These are phyloP conservation scores for Trichoderma lentiforme DNA, from an alignment of 2,329 filamentous ascomycete species.

Conservation along the genomic window DNA sequence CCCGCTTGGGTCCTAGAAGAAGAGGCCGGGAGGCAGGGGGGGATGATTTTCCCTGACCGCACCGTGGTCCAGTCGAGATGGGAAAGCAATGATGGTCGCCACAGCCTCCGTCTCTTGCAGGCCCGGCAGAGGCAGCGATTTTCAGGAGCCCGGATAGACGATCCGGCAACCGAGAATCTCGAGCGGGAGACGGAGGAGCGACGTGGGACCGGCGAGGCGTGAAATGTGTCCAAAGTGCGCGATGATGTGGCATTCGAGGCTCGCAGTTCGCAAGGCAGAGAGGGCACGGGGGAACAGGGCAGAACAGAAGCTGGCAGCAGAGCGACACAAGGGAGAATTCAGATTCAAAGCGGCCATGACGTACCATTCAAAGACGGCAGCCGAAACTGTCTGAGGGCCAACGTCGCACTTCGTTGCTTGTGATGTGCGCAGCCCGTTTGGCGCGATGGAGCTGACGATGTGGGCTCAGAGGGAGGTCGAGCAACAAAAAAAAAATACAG, in stretches of 20 bases:
- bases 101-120: not conserved
- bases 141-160: slow-evolving; percentile 9
- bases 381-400: slow-evolving; percentile 8
- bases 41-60: slow-evolving; percentile 15
- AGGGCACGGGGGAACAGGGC: not conserved
- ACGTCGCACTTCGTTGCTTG: slow-evolving; percentile 15
- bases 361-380: slow-evolving; percentile 19
- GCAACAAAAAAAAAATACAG: slow-evolving; percentile 8
- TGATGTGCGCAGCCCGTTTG: slow-evolving; percentile 17
- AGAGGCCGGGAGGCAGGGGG: slow-evolving; percentile 1
- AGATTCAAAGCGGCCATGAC: not conserved
- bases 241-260: slow-evolving; percentile 2
- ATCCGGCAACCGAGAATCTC: slow-evolving; percentile 11
- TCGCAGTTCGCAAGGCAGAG: not conserved
- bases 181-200: not conserved
- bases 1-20: slow-evolving; percentile 11
- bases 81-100: not conserved
- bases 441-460: slow-evolving; percentile 20
- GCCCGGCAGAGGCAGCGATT: not conserved
- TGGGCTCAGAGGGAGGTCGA: slow-evolving; percentile 18
- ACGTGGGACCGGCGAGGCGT: not conserved
- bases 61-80: slow-evolving; percentile 10
- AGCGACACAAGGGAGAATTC: not conserved
- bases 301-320: not conserved
- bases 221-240: slow-evolving; percentile 3